Base-by-base conservation (phyloP, 2,329 filamentous ascomycete genomes). In the Clonostachys byssicola region DNA sequence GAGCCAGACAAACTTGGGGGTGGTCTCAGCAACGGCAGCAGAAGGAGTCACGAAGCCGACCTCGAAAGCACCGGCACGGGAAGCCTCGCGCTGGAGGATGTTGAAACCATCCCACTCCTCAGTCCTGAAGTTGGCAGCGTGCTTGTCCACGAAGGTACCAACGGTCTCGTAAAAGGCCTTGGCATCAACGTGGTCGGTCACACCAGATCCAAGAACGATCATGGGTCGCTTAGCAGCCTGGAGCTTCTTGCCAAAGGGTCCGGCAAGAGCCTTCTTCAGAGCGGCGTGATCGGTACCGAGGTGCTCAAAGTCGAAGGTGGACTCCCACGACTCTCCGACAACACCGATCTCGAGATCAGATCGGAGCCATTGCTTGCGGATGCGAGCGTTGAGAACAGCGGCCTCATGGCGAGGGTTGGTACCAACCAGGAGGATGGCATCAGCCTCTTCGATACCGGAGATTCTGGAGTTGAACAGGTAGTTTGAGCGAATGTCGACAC, bases 21-120 rank as follows among this genome's bases (percentile, higher is more conserved):
- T 88, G 44, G 89, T 92, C 65, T 89, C 79, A 36, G 92, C 88
- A 52, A 95, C 89, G 54, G 83, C 81, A 2, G 84, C 72, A 14
- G 90, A 96, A 43, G 92, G 89, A 13, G 90, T 86, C 35, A 89
- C 89, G 71, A 96, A 99, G 60, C 94, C 94, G 59, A 99, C 84
- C 72, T 99, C 94, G 64, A 91, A 99, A 51, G 94, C 94, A 64
- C 91, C 94, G 36, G 88, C 88, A 57, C 92, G 86, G 52, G 94
- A 96, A 50, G 94, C 94, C 52, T 90, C 88, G 54, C 92, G 85
- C 72, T 99, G 94, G 45, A 99, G 85, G 51, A 99, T 85, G 66
- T 96, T 99, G 80, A 92, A 99, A 51, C 92, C 94, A 66, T 96
- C 94, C 91, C 95, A 97, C 67, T 96, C 91, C 16, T 83, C 74